Evolutionary conservation across 2,329 filamentous ascomycete genomes (phyloP).

Genomic region (Botrytis galanthina): DNA sequence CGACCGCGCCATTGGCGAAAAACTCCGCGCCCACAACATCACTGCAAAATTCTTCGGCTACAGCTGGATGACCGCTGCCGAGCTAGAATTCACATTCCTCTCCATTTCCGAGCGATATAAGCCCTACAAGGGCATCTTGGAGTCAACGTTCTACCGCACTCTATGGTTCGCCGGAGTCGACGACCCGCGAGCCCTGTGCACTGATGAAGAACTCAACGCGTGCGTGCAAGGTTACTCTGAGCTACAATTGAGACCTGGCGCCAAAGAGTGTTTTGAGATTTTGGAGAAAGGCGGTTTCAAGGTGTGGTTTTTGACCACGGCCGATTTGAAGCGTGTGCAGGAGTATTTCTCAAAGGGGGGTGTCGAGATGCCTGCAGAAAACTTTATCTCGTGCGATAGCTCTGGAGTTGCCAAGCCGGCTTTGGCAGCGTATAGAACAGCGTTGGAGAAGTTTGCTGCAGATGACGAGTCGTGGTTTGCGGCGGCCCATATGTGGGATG

Average conservation of each 20-base stretch:
- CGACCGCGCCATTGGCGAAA: slow-evolving; percentile 43
- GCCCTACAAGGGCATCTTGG: slow-evolving; percentile 45
- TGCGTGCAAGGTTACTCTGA: slow-evolving; percentile 42
- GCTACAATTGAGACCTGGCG: slow-evolving; percentile 42
- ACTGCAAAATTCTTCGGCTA: slow-evolving; percentile 45
- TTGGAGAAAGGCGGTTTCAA: slow-evolving; percentile 48
- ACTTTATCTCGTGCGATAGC: slow-evolving; percentile 51
- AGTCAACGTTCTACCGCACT: slow-evolving; percentile 49
- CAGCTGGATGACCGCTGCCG: slow-evolving; percentile 47
- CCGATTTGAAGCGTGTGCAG: slow-evolving; percentile 47
- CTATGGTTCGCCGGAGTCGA: slow-evolving; percentile 45
- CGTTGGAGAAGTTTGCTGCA: slow-evolving; percentile 44
- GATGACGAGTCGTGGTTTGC: slow-evolving; percentile 51
- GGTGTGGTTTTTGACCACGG: slow-evolving; percentile 53
- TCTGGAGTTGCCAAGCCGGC: slow-evolving; percentile 52
- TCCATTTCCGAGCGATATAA: slow-evolving; percentile 45
- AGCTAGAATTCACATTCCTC: slow-evolving; percentile 51
- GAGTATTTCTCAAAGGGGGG: slow-evolving; percentile 50
- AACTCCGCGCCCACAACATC: slow-evolving; percentile 42
- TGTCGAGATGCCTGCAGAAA: slow-evolving; percentile 49
- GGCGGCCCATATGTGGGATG: slow-evolving; percentile 61
- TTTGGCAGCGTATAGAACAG: slow-evolving; percentile 44
- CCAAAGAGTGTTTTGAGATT: slow-evolving; percentile 44
- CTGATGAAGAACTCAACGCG: slow-evolving; percentile 43
- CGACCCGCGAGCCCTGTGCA: slow-evolving; percentile 44